Conservation (phyloP, 129 eudicot genomes). For the Daucus carota region DH1_v3.0 NC_030385.2:28154501-28155000, state of each 20-base stretch:
- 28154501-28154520: background rate
- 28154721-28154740: slow-evolving; percentile 24
- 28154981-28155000: too few relatives aligned
- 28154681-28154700: slow-evolving; percentile 39
- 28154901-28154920: too few relatives aligned
- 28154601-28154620: background rate
- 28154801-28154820: too few relatives aligned
- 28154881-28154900: too few relatives aligned
- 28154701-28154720: background rate
- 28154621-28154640: slow-evolving; percentile 41
- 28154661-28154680: slow-evolving; percentile 14
- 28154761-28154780: slow-evolving; percentile 42
- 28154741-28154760: slow-evolving; percentile 37
- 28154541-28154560: background rate
- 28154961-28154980: too few relatives aligned
- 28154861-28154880: too few relatives aligned
- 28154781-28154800: background rate
- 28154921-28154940: too few relatives aligned
- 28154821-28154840: too few relatives aligned
- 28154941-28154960: too few relatives aligned
- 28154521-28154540: background rate
- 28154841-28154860: too few relatives aligned
- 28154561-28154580: slow-evolving; percentile 13
- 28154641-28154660: slow-evolving; percentile 37
- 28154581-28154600: background rate